Evolutionary conservation across 768 basidiomycete species (phyloP), one percentile per base, ranked within the genome.

Genomic region (Gloeostereum incarnatum): DNA sequence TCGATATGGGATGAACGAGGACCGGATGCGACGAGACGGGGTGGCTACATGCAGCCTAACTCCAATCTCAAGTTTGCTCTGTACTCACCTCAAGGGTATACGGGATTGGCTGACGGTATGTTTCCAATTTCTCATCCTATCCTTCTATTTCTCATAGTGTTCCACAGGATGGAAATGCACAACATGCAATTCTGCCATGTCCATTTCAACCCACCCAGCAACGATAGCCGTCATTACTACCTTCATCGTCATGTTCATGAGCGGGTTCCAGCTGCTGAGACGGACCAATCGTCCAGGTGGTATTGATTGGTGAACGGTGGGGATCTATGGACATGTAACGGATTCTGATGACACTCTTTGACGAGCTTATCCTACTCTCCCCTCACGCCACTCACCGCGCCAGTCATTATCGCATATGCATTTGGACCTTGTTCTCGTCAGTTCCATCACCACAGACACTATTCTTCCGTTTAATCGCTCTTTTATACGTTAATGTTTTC

Each of bases 1-100:
- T 69, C 73, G 38, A 81, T 97, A 20, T 84, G 72, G 66, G 90
- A 87, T 50, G 83, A 92, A 39, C 64, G 84, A 47, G 92, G 92
- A 0, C 68, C 77, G 5, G 69, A 64, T 5, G 75, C 80, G 0
- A 61, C 64, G 11, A 65, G 75, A 29, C 54, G 60, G 18, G 71
- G 75, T 0, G 91, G 92, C 2, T 69, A 69, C 49, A 62, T 96
- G 46, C 63, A 65, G 47, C 76, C 82, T 31, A 85, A 87, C 51
- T 70, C 69, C 29, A 75, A 69, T 1, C 61, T 89, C 33, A 65
- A 74, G 50, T 94, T 96, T 64, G 89, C 88, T 30, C 59, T 96
- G 50, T 96, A 93, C 51, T 77, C 78, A 0, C 88, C 90, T 0
- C 72, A 74, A 48, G 16, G 68, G 10, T 89, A 90, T 54, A 86